These are phyloP conservation scores for Phialophora chinensis DNA, from an alignment of 2,329 filamentous ascomycete species.

Conservation along the genomic window DNA sequence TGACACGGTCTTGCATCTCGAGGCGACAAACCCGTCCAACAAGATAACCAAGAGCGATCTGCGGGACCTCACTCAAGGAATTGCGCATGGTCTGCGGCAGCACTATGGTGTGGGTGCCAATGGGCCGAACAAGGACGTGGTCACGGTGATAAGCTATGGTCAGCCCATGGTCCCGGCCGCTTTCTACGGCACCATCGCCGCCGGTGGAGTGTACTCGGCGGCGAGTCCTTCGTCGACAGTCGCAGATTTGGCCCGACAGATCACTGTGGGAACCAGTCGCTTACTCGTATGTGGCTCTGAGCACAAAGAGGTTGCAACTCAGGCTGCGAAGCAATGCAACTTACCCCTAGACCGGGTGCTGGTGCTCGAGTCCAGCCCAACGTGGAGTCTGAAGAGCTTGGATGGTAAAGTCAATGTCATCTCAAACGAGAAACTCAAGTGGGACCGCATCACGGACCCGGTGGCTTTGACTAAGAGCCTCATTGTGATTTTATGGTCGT, in stretches of 20 bases:
- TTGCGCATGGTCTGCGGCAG: conserved; percentile 63
- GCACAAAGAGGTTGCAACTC: conserved; percentile 54
- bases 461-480: conserved; percentile 54
- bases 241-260: conserved; percentile 58
- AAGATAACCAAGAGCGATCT: conserved; percentile 60
- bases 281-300: conserved; percentile 57
- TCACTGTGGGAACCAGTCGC: conserved; percentile 51
- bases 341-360: conserved; percentile 57
- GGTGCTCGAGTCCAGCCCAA: conserved; percentile 55
- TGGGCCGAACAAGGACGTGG: conserved; percentile 59
- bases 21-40: conserved; percentile 62
- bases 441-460: conserved; percentile 61
- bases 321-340: conserved; percentile 56
- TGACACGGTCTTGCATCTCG: conserved; percentile 61
- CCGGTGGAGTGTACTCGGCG: conserved; percentile 65
- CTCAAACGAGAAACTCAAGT: conserved; percentile 53
- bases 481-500: conserved; percentile 55
- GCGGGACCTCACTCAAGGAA: conserved; percentile 56
- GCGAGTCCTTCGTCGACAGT: conserved; percentile 59
- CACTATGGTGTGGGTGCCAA: conserved; percentile 59
- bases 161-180: conserved; percentile 61
- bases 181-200: conserved; percentile 64
- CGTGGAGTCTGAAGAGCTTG: conserved; percentile 44
- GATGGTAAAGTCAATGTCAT: conserved; percentile 44
- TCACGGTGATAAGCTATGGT: conserved; percentile 63